phyloP scores from a whole-genome alignment of 2,329 filamentous ascomycete genomes.

The Xylariaceae sp. region DNA sequence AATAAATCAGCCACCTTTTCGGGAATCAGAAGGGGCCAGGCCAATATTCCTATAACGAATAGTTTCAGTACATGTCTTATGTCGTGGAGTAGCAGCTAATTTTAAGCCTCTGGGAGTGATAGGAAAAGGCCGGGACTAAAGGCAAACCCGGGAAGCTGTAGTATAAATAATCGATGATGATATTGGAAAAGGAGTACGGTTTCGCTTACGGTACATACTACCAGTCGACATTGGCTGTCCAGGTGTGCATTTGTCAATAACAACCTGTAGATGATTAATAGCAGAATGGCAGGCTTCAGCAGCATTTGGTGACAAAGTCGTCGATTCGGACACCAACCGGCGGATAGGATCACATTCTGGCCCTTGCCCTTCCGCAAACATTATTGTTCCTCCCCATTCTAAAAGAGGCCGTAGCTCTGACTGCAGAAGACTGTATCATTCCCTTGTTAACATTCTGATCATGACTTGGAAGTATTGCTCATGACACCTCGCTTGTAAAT shows the following conservation, averaged over 20 bases:
- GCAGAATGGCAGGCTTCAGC: conserved; percentile 3
- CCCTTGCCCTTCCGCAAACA: conserved; percentile 5
- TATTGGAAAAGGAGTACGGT: not conserved
- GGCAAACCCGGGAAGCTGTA: not conserved
- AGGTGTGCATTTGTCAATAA: conserved; percentile 6
- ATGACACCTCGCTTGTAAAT: too few species aligned
- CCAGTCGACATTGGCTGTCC: conserved; percentile 2
- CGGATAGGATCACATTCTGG: conserved; percentile 5
- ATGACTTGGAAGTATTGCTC: too few species aligned
- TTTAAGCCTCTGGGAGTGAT: not conserved
- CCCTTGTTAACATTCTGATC: too few species aligned
- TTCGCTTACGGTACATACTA: conserved; percentile 9
- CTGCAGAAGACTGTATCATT: not conserved
- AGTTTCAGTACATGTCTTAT: not conserved
- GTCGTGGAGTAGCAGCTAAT: not conserved
- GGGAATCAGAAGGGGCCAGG: conserved; percentile 9
- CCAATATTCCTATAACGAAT: conserved; percentile 5
- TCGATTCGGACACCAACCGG: conserved; percentile 4
- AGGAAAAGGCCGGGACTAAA: not conserved
- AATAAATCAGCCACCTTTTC: conserved; percentile 13
- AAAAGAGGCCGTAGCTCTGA: conserved; percentile 8
- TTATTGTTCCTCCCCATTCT: conserved; percentile 1
- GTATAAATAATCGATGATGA: not conserved
- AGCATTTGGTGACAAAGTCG: conserved; percentile 4
- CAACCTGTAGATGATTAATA: conserved; percentile 10